phyloP scores from a whole-genome alignment of 371 early-diverging fungal genomes.

The Apophysomyces elegans region DNA sequence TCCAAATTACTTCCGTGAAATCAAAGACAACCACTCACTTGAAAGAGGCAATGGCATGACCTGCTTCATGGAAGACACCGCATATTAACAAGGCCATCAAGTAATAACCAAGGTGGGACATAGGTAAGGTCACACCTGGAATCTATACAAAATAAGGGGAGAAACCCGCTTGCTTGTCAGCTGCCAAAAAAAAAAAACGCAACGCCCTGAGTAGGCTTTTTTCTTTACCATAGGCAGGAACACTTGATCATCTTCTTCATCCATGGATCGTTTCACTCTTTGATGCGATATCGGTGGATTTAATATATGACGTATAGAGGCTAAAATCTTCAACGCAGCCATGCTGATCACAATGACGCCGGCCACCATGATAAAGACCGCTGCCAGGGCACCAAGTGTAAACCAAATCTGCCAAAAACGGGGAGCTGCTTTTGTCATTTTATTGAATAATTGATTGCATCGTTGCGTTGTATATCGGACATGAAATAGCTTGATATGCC shows the following conservation, averaged over 20 bases:
- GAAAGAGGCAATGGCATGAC: conserved; percentile 81
- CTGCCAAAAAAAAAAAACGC: no score
- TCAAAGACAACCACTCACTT: conserved; percentile 33
- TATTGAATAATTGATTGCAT: conserved; percentile 53
- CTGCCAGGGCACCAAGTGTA: conserved; percentile 56
- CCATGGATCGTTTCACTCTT: conserved; percentile 22
- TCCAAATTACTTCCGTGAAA: no score
- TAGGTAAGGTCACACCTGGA: conserved; percentile 82
- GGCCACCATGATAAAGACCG: conserved; percentile 51
- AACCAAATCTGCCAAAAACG: conserved; percentile 70
- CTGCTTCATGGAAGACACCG: conserved; percentile 79
- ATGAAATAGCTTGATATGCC: conserved; percentile 54
- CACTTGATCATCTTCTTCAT: conserved; percentile 49
- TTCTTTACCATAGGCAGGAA: conserved; percentile 60
- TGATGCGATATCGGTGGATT: conserved; percentile 4
- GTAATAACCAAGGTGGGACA: conserved; percentile 76
- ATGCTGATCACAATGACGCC: conserved; percentile 55
- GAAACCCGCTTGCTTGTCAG: no score
- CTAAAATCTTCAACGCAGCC: conserved; percentile 52
- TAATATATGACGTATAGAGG: conserved; percentile 15
- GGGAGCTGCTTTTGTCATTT: conserved; percentile 48
- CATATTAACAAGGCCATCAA: conserved; percentile 66
- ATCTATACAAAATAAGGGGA: conserved; percentile 47
- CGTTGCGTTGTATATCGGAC: conserved; percentile 64
- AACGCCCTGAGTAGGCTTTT: not conserved